Evolutionary conservation across 495 filamentous ascomycete species (phyloP), one percentile per base, ranked within the genome.

Genomic region (Penicillium verhagenii): DNA sequence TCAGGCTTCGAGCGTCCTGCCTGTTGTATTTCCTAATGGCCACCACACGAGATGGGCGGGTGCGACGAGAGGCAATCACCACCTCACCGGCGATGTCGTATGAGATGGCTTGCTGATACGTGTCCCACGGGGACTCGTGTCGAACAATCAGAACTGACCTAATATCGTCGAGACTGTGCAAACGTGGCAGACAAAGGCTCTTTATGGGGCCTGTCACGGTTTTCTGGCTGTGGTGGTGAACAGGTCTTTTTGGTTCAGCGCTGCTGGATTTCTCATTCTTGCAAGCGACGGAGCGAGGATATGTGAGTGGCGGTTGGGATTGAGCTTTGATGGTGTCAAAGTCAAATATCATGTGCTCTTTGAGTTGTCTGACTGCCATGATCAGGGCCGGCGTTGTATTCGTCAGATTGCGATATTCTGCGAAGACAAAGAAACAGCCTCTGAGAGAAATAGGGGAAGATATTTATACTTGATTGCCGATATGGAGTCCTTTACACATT

Each of bases 51-150:
- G 44, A 48, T 13, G 44, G 52, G 21, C 48, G 48, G 19, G 48
- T 39, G 35, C 48, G 35, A 35, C 48, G 48, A 21, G 48, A 39
- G 48, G 43, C 31, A 47, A 54, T 54, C 18, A 23, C 48, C 20
- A 54, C 44, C 39, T 54, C 39, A 2, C 52, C 31, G 6, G 52
- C 44, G 44, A 39, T 40, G 31, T 54, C 31, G 31, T 54, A 54
- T 2, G 52, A 47, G 39, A 54, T 55, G 21, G 28, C 52, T 39
- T 33, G 18, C 35, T 23, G 45, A 49, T 55, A 55, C 4, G 52
- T 55, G 43, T 55, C 44, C 45, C 33, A 55, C 35, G 23, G 52
- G 6, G 24, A 55, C 33, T 55, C 52, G 16, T 48, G 35, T 55
- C 45, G 47, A 26, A 55, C 23, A 49, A 55, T 19, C n/a, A 55